phyloP scores from a whole-genome alignment of 805 yeast species.

The Helenozyma baotianmanensis region DNA sequence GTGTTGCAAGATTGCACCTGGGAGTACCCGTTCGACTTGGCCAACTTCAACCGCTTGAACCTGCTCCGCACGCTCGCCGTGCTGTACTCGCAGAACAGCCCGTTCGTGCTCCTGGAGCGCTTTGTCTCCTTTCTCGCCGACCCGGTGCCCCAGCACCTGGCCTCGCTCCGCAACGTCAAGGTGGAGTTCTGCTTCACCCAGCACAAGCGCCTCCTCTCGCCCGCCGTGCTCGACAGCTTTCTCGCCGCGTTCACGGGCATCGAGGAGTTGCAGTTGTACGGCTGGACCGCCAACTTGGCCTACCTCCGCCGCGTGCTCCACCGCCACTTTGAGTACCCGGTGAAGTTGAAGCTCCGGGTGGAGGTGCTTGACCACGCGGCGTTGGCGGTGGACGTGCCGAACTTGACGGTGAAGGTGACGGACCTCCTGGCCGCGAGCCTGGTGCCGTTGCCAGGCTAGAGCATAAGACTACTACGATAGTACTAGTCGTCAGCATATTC shows the following conservation, averaged over 20 bases:
- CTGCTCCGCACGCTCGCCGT: conserved; percentile 21
- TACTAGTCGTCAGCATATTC: no score
- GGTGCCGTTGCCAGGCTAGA: no score
- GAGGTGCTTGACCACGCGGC: conserved; percentile 1
- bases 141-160: conserved; percentile 17
- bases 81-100: conserved; percentile 22
- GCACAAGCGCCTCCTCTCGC: conserved; percentile 10
- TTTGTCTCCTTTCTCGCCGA: conserved; percentile 25
- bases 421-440: no score
- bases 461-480: no score
- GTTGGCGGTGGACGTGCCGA: not conserved
- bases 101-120: conserved; percentile 36
- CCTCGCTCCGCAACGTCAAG: conserved; percentile 9
- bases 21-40: conserved; percentile 51
- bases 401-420: not conserved
- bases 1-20: conserved; percentile 45
- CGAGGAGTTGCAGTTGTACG: conserved; percentile 13
- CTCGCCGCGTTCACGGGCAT: conserved; percentile 14
- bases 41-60: conserved; percentile 27
- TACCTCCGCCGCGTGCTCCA: conserved; percentile 10
- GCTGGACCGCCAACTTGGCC: conserved; percentile 19
- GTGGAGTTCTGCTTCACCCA: conserved; percentile 13
- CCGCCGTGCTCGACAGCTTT: conserved; percentile 11
- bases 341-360: conserved; percentile 3
- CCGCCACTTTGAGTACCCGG: conserved; percentile 3